These are phyloP conservation scores for Plenodomus biglobosus DNA, from an alignment of 2,329 filamentous ascomycete species.

Conservation along the genomic window DNA sequence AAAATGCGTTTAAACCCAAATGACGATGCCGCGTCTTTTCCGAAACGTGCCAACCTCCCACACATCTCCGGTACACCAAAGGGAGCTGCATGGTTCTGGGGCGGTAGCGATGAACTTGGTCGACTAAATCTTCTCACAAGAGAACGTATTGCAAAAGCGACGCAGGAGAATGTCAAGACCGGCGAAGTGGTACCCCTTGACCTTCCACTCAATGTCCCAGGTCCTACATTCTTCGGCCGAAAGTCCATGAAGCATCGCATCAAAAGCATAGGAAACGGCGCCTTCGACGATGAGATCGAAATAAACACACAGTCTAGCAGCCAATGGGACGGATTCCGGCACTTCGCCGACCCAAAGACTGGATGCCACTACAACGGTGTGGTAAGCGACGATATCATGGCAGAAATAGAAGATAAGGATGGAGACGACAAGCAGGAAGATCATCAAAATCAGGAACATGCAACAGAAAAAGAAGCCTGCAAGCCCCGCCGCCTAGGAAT, in stretches of 20 bases:
- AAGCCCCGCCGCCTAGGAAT: constrained; percentile 28
- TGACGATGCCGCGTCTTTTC: constrained; percentile 21
- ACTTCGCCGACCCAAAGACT: constrained; percentile 35
- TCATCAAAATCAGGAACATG: too few species aligned
- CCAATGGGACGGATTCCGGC: constrained; percentile 44
- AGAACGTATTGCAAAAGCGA: constrained; percentile 54
- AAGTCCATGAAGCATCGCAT: constrained; percentile 52
- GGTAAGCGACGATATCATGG: constrained; percentile 28
- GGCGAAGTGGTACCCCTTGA: constrained; percentile 60
- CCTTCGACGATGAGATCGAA: constrained; percentile 32
- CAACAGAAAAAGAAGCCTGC: constrained; percentile 3
- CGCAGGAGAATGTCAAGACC: constrained; percentile 54
- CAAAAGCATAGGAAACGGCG: constrained; percentile 16
- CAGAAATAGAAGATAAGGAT: constrained; percentile 18
- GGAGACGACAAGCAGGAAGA: constrained; percentile 7
- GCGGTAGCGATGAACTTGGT: constrained; percentile 49
- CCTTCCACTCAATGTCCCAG: constrained; percentile 59
- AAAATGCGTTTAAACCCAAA: constrained; percentile 25
- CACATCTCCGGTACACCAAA: constrained; percentile 25
- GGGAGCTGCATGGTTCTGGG: constrained; percentile 30
- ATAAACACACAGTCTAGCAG: constrained; percentile 40
- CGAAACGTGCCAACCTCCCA: constrained; percentile 22
- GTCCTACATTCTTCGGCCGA: constrained; percentile 58
- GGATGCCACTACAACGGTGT: constrained; percentile 38
- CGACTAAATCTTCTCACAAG: constrained; percentile 63